These are phyloP conservation scores for Prinsepia uniflora DNA, from an alignment of 306 rosid species.

Conservation along the genomic window DNA sequence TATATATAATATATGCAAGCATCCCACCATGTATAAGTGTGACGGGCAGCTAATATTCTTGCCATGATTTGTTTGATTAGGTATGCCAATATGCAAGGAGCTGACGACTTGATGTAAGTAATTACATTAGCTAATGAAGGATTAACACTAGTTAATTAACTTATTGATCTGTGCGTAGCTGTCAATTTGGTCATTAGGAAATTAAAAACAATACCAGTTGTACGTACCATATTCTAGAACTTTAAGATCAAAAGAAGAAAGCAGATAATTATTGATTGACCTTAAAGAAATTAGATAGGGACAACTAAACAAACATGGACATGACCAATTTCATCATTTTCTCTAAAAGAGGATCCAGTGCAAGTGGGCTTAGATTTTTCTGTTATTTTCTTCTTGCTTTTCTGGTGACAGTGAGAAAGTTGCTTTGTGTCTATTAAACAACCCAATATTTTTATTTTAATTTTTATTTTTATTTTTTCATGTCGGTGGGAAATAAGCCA, in stretches of 20 bases:
- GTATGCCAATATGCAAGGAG: slow-evolving; percentile 34
- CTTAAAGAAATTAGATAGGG: background rate
- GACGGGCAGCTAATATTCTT: background rate
- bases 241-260: background rate
- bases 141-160: too few species aligned
- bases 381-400: background rate
- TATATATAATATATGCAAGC: too few species aligned
- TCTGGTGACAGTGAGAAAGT: slow-evolving; percentile 2
- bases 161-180: background rate
- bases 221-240: background rate
- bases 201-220: background rate
- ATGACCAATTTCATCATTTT: background rate
- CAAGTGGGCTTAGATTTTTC: background rate
- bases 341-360: background rate
- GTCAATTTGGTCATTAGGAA: background rate
- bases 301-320: background rate
- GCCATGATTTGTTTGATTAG: slow-evolving; percentile 31
- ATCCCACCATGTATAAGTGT: background rate
- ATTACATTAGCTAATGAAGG: too few species aligned
- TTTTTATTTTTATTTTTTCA: background rate
- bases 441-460: too few species aligned
- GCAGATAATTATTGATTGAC: background rate
- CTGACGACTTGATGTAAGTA: slow-evolving; percentile 8
- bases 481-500: background rate
- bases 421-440: slow-evolving; percentile 10